These are phyloP conservation scores for Orychophragmus violaceus DNA, from an alignment of 345 rosid species.

Conservation along the genomic window DNA sequence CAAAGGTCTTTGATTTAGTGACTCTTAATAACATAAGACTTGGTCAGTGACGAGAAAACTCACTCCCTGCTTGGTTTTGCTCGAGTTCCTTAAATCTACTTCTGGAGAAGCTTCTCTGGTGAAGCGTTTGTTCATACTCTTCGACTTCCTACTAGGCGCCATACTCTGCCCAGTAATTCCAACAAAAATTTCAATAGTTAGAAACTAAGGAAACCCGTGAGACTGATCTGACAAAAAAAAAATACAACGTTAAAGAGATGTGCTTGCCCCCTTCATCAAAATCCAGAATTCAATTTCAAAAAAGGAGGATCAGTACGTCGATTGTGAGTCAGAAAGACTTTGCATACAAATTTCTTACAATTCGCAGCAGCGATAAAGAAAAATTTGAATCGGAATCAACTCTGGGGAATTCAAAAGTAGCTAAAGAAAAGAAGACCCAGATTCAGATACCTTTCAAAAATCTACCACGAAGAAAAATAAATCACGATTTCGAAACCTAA, in stretches of 20 bases:
- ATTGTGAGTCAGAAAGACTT: not conserved
- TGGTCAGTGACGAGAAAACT: constrained; percentile 20
- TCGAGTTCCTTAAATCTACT: constrained; percentile 42
- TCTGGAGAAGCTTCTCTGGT: constrained; percentile 24
- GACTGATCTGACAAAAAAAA: constrained; percentile 9
- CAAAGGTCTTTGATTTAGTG: not conserved
- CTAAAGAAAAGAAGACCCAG: constrained; percentile 5
- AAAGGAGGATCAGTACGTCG: not conserved
- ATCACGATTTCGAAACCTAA: not conserved
- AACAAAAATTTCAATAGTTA: not conserved
- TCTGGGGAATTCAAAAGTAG: not conserved
- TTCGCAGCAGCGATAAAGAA: not conserved
- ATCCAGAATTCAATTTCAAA: not conserved
- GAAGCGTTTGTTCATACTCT: constrained; percentile 37
- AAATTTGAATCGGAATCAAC: constrained; percentile 6
- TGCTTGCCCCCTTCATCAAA: not conserved
- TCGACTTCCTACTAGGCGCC: constrained; percentile 69
- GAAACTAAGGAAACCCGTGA: not conserved
- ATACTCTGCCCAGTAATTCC: constrained; percentile 33
- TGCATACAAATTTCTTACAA: not conserved
- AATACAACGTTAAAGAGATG: too few species aligned
- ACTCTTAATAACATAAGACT: not conserved
- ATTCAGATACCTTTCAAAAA: constrained; percentile 7
- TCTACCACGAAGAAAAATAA: not conserved
- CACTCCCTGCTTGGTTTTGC: constrained; percentile 54